Conservation (phyloP, 768 basidiomycete genomes). For the Suillus decipiens region DNA sequence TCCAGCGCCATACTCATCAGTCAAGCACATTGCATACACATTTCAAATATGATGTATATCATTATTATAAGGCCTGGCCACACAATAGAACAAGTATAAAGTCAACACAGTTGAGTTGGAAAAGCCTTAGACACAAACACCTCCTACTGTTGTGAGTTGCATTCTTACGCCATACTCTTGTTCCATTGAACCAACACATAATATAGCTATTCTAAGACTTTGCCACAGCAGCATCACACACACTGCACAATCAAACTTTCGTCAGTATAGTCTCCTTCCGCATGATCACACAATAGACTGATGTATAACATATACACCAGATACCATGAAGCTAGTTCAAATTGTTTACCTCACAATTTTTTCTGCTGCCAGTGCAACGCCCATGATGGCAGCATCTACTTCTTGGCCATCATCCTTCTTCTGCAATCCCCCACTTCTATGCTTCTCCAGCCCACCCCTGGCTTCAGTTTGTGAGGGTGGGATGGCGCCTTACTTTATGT, state of each 20-base stretch:
- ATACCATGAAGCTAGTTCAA: not conserved
- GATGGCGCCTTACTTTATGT: too few relatives aligned
- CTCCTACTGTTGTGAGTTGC: not conserved
- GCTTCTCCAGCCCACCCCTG: too few relatives aligned
- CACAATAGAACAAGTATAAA: not conserved
- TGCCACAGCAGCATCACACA: not conserved
- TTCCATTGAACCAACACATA: not conserved
- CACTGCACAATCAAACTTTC: not conserved
- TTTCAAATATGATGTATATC: not conserved
- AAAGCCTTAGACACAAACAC: not conserved
- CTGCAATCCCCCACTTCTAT: too few relatives aligned
- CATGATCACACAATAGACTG: not conserved
- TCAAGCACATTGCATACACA: not conserved
- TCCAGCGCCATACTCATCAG: too few relatives aligned
- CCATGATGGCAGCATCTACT: not conserved
- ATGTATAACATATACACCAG: not conserved
- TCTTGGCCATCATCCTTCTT: too few relatives aligned
- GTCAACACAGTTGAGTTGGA: not conserved
- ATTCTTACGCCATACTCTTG: not conserved
- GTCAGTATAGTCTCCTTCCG: not conserved
- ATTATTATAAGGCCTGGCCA: too few relatives aligned
- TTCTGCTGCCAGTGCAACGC: conserved; percentile 13
- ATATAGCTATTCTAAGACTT: not conserved
- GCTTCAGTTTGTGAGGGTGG: too few relatives aligned
- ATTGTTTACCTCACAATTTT: conserved; percentile 17